phyloP scores from a whole-genome alignment of 495 filamentous ascomycete genomes.

The Melanomma pulvis-pyrius region DNA sequence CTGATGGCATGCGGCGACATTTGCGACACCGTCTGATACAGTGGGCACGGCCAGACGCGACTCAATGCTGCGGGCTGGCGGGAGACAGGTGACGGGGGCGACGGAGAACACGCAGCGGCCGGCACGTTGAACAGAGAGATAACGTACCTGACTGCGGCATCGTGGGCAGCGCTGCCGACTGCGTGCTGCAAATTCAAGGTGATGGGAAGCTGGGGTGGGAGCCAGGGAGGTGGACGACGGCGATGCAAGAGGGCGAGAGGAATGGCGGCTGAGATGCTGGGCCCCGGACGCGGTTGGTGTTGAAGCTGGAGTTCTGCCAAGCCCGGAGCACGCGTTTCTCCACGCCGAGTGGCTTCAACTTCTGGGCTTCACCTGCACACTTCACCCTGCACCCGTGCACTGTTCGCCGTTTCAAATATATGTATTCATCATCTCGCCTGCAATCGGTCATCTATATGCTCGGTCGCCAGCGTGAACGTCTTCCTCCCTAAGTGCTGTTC shows the following conservation, averaged over 20 bases:
- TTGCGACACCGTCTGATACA: too few relatives aligned
- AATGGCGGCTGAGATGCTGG: neutral
- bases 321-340: neutral
- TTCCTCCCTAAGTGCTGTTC: too few relatives aligned
- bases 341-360: neutral
- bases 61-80: neutral
- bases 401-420: too few relatives aligned
- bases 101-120: neutral
- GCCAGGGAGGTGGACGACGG: neutral
- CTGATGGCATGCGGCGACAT: neutral
- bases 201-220: neutral
- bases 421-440: too few relatives aligned
- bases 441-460: too few relatives aligned
- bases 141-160: slow-evolving; percentile 11
- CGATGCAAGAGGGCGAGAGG: neutral
- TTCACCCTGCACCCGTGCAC: too few relatives aligned
- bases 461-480: too few relatives aligned
- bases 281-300: slow-evolving; percentile 1
- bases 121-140: neutral
- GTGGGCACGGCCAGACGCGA: neutral
- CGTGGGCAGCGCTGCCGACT: neutral
- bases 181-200: neutral
- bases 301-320: slow-evolving; percentile 3
- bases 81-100: neutral
- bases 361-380: neutral